Conservation (phyloP, 1,139 yeast genomes). For the Hyphopichia khmerensis region DNA sequence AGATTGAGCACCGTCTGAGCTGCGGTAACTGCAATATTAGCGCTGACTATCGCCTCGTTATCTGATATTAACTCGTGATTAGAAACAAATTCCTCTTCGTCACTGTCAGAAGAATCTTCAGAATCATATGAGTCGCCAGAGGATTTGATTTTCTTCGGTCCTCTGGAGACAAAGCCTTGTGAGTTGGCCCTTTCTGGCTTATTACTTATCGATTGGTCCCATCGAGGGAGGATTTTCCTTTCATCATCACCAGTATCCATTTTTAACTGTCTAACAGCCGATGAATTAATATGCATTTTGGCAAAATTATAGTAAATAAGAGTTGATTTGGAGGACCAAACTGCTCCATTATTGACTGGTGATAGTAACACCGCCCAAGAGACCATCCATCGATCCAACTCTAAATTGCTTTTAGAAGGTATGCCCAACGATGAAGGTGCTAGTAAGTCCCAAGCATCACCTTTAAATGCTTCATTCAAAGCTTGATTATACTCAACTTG, state of each 20-base stretch:
- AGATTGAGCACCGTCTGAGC: slow-evolving; percentile 63
- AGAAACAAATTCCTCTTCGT: slow-evolving; percentile 33
- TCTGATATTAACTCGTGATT: slow-evolving; percentile 37
- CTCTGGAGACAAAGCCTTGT: background rate
- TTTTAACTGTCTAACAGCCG: slow-evolving; percentile 50
- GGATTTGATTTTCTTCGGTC: background rate
- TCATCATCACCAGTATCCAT: slow-evolving; percentile 25
- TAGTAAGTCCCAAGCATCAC: slow-evolving; percentile 62
- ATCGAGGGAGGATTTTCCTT: slow-evolving; percentile 37
- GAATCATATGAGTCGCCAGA: slow-evolving; percentile 14
- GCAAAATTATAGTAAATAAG: slow-evolving; percentile 73
- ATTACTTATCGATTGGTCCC: slow-evolving; percentile 20
- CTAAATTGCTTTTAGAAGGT: slow-evolving; percentile 66
- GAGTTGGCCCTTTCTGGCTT: slow-evolving; percentile 3
- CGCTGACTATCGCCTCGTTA: slow-evolving; percentile 35
- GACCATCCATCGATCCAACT: slow-evolving; percentile 77
- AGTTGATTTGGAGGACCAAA: slow-evolving; percentile 73
- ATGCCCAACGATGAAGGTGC: slow-evolving; percentile 64
- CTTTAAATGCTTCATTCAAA: slow-evolving; percentile 55
- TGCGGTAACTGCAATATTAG: slow-evolving; percentile 57
- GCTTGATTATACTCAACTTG: slow-evolving; percentile 76
- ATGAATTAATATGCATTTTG: slow-evolving; percentile 68
- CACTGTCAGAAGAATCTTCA: slow-evolving; percentile 27
- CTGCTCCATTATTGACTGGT: slow-evolving; percentile 57
- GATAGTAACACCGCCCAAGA: slow-evolving; percentile 73